These are phyloP conservation scores for Gossypium ekmanianum DNA, from an alignment of 345 rosid genomes.

Conservation along the genomic window DNA sequence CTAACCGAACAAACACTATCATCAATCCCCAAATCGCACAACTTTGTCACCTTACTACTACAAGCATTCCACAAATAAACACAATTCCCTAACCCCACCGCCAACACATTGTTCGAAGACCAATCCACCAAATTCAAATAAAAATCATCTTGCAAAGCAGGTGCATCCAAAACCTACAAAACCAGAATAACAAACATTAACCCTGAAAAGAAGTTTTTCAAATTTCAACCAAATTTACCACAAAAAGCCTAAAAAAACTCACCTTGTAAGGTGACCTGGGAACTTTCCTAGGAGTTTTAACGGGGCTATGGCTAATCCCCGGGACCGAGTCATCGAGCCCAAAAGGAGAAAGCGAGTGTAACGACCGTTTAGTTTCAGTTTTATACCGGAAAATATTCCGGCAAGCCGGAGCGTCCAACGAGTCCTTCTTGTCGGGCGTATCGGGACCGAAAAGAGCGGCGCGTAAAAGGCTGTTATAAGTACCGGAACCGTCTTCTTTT, in stretches of 20 bases:
- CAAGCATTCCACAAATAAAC: constrained; percentile 99
- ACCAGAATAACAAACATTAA: neutral
- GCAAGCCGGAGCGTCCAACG: constrained; percentile 28
- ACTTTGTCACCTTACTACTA: constrained; percentile 97
- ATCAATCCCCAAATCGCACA: constrained; percentile 87
- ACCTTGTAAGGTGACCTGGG: constrained; percentile 94
- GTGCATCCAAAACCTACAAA: constrained; percentile 90
- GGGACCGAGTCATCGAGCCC: constrained; percentile 52
- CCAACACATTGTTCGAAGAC: constrained; percentile 88
- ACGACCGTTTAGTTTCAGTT: constrained; percentile 67
- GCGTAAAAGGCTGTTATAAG: constrained; percentile 62
- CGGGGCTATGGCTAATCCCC: constrained; percentile 59
- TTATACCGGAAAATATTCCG: constrained; percentile 84
- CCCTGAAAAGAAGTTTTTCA: neutral
- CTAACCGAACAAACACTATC: constrained; percentile 91
- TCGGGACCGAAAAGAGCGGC: constrained; percentile 77
- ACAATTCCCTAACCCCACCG: constrained; percentile 91
- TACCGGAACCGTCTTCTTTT: constrained; percentile 62
- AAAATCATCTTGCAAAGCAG: constrained; percentile 98
- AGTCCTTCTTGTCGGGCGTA: constrained; percentile 72
- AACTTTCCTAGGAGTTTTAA: constrained; percentile 82
- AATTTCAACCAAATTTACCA: constrained; percentile 6
- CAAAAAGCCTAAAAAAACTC: constrained; percentile 2
- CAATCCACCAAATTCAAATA: constrained; percentile 95
- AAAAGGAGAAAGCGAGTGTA: constrained; percentile 63